A percentile compares a stretch with the other conserved stretches of the same genome.
Evolutionary conservation across 139 green algal species (phyloP).

Genomic region (Edaphochlamys debaryana): DNA sequence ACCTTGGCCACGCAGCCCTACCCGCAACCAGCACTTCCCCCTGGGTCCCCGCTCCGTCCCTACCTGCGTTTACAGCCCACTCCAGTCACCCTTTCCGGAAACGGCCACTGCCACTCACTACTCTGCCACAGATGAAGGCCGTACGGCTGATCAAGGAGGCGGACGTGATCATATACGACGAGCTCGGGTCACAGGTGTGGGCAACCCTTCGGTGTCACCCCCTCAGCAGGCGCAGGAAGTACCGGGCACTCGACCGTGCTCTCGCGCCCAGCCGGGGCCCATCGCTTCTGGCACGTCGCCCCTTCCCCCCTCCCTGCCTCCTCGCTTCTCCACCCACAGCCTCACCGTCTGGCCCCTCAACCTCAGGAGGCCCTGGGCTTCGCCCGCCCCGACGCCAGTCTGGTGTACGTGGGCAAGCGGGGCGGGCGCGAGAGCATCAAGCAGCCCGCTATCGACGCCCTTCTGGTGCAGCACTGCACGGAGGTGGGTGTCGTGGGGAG

Average conservation of each 20-base stretch:
- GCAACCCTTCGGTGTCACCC: no score
- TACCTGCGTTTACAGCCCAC: no score
- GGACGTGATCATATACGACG: slow-evolving; percentile 78
- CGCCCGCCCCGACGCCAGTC: slow-evolving; percentile 36
- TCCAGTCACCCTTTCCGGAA: no score
- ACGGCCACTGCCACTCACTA: no score
- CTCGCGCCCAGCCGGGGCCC: no score
- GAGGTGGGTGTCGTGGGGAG: slow-evolving; percentile 33
- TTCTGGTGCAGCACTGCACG: slow-evolving; percentile 65
- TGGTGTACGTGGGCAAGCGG: slow-evolving; percentile 77
- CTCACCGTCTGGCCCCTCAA: not conserved
- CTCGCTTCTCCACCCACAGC: no score
- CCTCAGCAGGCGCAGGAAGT: no score
- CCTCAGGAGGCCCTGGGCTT: slow-evolving; percentile 55
- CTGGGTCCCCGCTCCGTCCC: no score
- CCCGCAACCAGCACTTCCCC: no score
- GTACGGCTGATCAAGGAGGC: slow-evolving; percentile 56
- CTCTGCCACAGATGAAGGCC: slow-evolving; percentile 69
- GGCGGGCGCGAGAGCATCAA: slow-evolving; percentile 60
- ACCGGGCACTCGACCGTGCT: no score
- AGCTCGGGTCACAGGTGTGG: slow-evolving; percentile 71
- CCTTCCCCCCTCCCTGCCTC: not conserved
- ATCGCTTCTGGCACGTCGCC: no score
- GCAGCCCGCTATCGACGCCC: slow-evolving; percentile 68
- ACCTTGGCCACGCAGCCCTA: no score